Evolutionary conservation across 345 rosid genomes (phyloP).

Genomic region (Citrus maxima): DNA sequence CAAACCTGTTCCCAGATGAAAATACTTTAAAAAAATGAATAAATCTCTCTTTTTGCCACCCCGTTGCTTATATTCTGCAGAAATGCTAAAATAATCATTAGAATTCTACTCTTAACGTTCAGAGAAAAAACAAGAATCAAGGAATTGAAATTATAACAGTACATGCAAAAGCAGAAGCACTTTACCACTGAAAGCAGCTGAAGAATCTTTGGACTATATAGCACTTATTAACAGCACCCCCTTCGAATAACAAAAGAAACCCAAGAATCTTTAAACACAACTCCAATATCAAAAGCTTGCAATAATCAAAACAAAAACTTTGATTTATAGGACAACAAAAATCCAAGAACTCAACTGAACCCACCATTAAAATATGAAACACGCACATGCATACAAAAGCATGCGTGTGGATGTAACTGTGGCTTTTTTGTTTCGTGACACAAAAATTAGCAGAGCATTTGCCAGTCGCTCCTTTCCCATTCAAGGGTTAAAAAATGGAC

Average conservation of each 20-base stretch:
- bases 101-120: too few species aligned
- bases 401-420: neutral
- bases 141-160: neutral
- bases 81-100: neutral
- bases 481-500: neutral
- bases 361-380: neutral
- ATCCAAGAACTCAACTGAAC: neutral
- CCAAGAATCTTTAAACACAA: neutral
- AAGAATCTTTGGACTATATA: neutral
- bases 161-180: neutral
- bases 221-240: neutral
- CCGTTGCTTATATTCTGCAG: conserved; percentile 22
- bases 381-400: neutral
- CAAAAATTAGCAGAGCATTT: neutral
- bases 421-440: neutral
- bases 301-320: neutral
- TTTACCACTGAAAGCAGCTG: neutral
- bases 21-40: neutral
- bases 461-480: neutral
- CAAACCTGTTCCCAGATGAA: conserved; percentile 4
- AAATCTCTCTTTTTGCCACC: neutral
- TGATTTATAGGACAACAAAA: neutral
- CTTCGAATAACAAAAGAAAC: neutral
- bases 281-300: neutral
- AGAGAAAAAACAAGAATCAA: neutral